These are phyloP conservation scores for Boletus vinaceobasis DNA, from an alignment of 768 basidiomycete species.

Conservation along the genomic window DNA sequence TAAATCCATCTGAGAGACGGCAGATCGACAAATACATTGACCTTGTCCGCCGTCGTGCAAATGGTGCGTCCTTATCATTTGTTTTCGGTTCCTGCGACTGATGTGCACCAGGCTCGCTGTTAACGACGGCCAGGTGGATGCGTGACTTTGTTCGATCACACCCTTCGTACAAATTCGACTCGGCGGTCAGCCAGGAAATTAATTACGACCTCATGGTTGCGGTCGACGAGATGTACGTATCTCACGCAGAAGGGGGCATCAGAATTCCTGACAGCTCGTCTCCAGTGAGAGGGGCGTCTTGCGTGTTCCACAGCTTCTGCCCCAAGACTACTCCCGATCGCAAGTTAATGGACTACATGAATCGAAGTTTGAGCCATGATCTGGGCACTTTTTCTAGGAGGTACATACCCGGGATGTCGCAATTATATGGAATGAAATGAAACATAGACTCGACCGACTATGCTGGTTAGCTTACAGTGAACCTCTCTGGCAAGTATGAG, in stretches of 20 bases:
- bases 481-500: too few relatives aligned
- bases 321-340: conserved; percentile 49
- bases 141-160: conserved; percentile 88
- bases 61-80: conserved; percentile 50
- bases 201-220: conserved; percentile 92
- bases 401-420: background rate
- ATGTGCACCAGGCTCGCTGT: conserved; percentile 55
- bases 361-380: conserved; percentile 25
- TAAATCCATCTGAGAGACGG: conserved; percentile 53
- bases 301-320: conserved; percentile 58
- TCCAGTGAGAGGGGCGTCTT: conserved; percentile 66
- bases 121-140: conserved; percentile 92
- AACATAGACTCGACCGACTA: background rate
- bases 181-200: conserved; percentile 86
- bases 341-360: conserved; percentile 25
- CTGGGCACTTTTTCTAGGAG: background rate
- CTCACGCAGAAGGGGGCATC: background rate
- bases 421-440: background rate
- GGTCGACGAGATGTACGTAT: conserved; percentile 85
- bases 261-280: conserved; percentile 1
- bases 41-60: conserved; percentile 71
- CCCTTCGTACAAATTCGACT: conserved; percentile 88
- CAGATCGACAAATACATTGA: conserved; percentile 77
- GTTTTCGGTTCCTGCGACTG: conserved; percentile 1
- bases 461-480: too few relatives aligned